Evolutionary conservation across 345 rosid species (phyloP).

Genomic region (Excoecaria agallocha): DNA sequence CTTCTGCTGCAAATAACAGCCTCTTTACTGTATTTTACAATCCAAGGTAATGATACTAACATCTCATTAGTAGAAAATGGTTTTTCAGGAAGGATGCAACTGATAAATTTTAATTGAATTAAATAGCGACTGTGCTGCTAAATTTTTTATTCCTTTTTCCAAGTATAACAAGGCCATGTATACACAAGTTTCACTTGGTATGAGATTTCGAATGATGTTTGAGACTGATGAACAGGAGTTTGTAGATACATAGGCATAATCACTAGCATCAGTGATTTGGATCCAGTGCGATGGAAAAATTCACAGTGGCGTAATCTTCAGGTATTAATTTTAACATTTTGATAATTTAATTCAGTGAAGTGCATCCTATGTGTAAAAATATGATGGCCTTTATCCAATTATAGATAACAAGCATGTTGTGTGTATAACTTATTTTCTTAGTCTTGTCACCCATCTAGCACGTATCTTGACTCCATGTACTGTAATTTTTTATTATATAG

Average conservation of each 20-base stretch:
- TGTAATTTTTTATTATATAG: background rate
- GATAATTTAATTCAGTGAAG: background rate
- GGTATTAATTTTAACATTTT: constrained; percentile 39
- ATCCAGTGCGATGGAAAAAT: constrained; percentile 82
- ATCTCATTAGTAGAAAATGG: background rate
- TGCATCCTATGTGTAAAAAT: background rate
- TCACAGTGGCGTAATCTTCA: constrained; percentile 99
- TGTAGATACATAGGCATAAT: constrained; percentile 97
- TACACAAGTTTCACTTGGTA: too few species aligned
- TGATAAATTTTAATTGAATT: constrained; percentile 30
- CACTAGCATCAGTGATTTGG: constrained; percentile 83
- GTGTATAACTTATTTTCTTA: background rate
- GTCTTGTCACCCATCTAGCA: background rate
- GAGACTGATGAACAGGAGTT: constrained; percentile 92
- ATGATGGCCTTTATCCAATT: too few species aligned
- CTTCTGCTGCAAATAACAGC: constrained; percentile 92
- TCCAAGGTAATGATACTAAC: constrained; percentile 60
- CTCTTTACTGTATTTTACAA: constrained; percentile 90
- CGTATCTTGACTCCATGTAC: too few species aligned
- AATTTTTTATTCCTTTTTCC: constrained; percentile 95
- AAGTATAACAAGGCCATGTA: too few species aligned
- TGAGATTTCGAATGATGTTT: too few species aligned
- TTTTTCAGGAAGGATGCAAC: constrained; percentile 10
- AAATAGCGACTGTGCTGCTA: constrained; percentile 86
- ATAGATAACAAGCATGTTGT: background rate